Evolutionary conservation across 2,329 filamentous ascomycete genomes (phyloP).

Genomic region (Metarhizium guizhouense): DNA sequence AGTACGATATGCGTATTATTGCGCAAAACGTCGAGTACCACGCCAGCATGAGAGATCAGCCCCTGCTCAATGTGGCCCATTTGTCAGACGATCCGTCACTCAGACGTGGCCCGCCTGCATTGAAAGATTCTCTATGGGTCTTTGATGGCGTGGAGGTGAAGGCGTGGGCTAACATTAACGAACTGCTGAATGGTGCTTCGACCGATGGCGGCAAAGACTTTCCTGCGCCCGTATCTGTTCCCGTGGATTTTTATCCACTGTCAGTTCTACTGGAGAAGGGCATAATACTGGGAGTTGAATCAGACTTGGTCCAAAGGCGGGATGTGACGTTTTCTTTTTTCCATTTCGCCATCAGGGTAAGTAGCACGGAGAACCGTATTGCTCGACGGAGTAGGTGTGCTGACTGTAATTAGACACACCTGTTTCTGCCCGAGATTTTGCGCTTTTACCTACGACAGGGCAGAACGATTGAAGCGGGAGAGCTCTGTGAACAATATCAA

Average conservation of each 20-base stretch:
- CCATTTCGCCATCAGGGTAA: constrained; percentile 77
- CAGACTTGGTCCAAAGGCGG: constrained; percentile 84
- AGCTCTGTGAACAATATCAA: constrained; percentile 76
- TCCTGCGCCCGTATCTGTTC: constrained; percentile 64
- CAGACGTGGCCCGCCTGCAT: constrained; percentile 30
- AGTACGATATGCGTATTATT: constrained; percentile 97
- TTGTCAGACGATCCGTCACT: constrained; percentile 14
- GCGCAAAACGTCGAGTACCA: constrained; percentile 96
- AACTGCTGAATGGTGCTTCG: constrained; percentile 65
- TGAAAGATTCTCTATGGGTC: constrained; percentile 87
- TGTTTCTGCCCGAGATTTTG: constrained; percentile 84
- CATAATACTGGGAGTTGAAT: constrained; percentile 82
- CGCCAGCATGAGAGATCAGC: constrained; percentile 81
- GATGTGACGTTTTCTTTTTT: constrained; percentile 88
- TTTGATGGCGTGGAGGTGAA: constrained; percentile 84
- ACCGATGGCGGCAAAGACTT: constrained; percentile 59
- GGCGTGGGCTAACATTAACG: constrained; percentile 81
- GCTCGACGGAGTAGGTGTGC: neutral
- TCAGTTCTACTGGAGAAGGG: constrained; percentile 84
- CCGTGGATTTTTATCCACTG: constrained; percentile 91
- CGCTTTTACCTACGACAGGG: constrained; percentile 68
- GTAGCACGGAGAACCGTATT: constrained; percentile 19
- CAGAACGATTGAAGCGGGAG: constrained; percentile 71
- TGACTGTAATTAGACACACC: constrained; percentile 56
- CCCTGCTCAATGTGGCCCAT: constrained; percentile 27